Evolutionary conservation across 257 asterid species (phyloP), one percentile per base, ranked within the genome.

Genomic region (Cinchona pubescens): DNA sequence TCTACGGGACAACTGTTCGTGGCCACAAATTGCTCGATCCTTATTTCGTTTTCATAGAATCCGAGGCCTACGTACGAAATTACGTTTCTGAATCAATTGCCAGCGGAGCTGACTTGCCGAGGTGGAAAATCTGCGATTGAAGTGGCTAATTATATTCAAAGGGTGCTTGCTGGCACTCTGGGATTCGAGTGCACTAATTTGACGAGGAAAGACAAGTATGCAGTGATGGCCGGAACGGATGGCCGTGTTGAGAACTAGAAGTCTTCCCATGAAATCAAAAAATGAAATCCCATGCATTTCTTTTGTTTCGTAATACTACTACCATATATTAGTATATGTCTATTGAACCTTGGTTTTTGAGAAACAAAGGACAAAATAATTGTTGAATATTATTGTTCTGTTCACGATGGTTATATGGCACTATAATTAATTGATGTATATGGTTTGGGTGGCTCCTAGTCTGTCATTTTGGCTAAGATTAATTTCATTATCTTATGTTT

Each of bases 11-110:
- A 3, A 90, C 98, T 2, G 87, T 89, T 0, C 86, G 98, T 0
- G 98, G 98, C 32, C 79, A 82, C 78, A 92, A 92, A 15, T 42
- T 84, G 0, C 29, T 92, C 73, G 97, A 94, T 49, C 97, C 97
- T 11, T 94, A 89, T 73, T 94, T 94, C 49, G 96, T 89, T 38
- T 94, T 87, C 83, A 94, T 94, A n/a, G 98, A 94, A 94, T 79
- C 97, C 97, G 0, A 75, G 97, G 64, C 98, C 98, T 0, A 87
- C 88, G 3, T 94, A 86, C 21, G 98, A 94, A 76, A 84, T 94
- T 73, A 90, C 96, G 14, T 94, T 92, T 73, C 55, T 92, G 81
- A 82, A 92, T 53, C 89, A 83, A 56, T 68, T 94, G 80, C 97
- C 98, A 1, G 51, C 46, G 23, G 97, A 92, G 55, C 76, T 87